phyloP scores from a whole-genome alignment of 257 asterid species.

The Ehretia macrophylla region DNA sequence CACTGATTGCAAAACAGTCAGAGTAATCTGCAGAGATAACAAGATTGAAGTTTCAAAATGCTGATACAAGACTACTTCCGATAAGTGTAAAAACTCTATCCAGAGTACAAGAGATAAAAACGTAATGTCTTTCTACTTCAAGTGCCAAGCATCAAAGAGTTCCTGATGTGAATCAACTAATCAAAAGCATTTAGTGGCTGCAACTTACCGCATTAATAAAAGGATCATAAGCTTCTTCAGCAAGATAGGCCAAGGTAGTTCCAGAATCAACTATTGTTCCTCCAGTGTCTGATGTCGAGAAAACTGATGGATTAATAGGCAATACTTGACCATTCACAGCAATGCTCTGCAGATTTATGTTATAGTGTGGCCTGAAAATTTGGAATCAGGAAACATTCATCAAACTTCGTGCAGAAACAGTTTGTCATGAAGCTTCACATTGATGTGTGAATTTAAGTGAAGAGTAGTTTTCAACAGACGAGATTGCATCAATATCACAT shows the following conservation, averaged over 20 bases:
- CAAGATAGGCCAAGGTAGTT: constrained; percentile 91
- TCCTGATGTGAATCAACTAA: not conserved
- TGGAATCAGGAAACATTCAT: constrained; percentile 9
- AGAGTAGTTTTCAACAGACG: too few species aligned
- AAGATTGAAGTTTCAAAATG: not conserved
- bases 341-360: constrained; percentile 73
- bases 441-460: too few species aligned
- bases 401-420: not conserved
- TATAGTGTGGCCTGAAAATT: constrained; percentile 85
- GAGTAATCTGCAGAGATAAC: constrained; percentile 50
- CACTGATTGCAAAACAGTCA: constrained; percentile 52
- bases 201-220: constrained; percentile 69
- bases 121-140: too few species aligned
- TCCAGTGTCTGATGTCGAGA: constrained; percentile 58
- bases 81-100: too few species aligned
- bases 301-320: constrained; percentile 64
- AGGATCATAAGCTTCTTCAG: constrained; percentile 83
- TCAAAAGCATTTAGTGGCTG: not conserved
- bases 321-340: constrained; percentile 80
- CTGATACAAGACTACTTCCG: not conserved
- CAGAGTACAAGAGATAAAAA: too few species aligned
- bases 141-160: not conserved
- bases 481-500: too few species aligned
- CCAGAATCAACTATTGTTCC: constrained; percentile 98
- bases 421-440: too few species aligned